Evolutionary conservation across 2,329 filamentous ascomycete species (phyloP), one percentile per base, ranked within the genome.

Genomic region (Trichoderma lentiforme): DNA sequence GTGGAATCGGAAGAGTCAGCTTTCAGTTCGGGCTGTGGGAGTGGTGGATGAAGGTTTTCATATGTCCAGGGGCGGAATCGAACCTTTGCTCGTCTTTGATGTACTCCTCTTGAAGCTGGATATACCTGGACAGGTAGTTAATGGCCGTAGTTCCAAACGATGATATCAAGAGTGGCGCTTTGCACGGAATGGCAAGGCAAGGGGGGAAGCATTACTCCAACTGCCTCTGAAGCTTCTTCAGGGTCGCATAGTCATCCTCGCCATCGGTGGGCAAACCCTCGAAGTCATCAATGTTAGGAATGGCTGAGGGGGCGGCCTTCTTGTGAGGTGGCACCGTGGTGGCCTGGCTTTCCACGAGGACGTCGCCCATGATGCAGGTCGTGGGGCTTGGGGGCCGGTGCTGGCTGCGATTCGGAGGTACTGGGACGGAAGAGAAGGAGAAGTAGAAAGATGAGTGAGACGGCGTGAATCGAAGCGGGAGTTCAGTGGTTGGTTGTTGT

Each of bases 11-110:
- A 6, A 28, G 34, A 69, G 57, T 70, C 43, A 70, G 66, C 39
- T 24, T 28, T 43, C 14, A 5, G 5, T 24, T 47, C 11, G 4
- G 24, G 5, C 2, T 43, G 5, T 7, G 14, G 39, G 3, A 4
- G 15, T 58, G 12, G 7, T 51, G 28, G 5, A 3, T 30, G 8
- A 4, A n/a, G 47, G 4, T 4, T 24, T 12, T 18, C 12, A 39
- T 18, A 6, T 28, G n/a, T 21, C 12, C 4, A 24, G 6, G 9
- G 43, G 6, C 12, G 7, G 15, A 4, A 26, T 73, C 81, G 70
- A 83, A 93, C 92, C 93, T 91, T 86, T 99, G 96, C 87, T 99
- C 96, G 90, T 99, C 96, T 86, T 99, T 99, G 90, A 99, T 99
- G 84, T 99, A 99, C 82, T 99, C 96, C 84, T 99, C 96, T 85